phyloP scores from a whole-genome alignment of 2,329 filamentous ascomycete genomes.

The Penicillium sp. region DNA sequence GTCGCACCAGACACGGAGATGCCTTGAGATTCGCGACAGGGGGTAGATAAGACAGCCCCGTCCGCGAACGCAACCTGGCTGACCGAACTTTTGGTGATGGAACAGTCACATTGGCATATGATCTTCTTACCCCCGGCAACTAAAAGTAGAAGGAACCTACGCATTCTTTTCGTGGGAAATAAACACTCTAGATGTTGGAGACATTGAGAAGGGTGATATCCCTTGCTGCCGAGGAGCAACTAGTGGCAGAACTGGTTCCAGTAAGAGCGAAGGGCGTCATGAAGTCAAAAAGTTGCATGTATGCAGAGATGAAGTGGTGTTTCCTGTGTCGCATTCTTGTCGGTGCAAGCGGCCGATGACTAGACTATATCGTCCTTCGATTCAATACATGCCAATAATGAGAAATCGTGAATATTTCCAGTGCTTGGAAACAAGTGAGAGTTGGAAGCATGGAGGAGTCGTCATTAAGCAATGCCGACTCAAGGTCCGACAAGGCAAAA shows the following conservation, averaged over 20 bases:
- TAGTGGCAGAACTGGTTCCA: not conserved
- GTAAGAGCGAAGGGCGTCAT: not conserved
- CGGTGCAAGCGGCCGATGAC: not conserved
- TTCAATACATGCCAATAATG: not conserved
- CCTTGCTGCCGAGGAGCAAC: slow-evolving; percentile 5
- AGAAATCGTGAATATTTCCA: not conserved
- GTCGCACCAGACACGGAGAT: no score
- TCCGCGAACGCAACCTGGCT: not conserved
- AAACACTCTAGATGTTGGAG: slow-evolving; percentile 13
- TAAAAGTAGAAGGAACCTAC: slow-evolving; percentile 13
- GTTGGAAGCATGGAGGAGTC: no score
- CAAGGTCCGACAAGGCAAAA: not conserved
- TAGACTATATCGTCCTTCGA: no score
- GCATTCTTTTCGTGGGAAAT: slow-evolving; percentile 11
- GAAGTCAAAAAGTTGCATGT: not conserved
- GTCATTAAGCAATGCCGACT: no score
- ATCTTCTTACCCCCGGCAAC: not conserved
- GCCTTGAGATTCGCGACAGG: not conserved
- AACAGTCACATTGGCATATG: slow-evolving; percentile 2
- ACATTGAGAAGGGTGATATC: slow-evolving; percentile 1
- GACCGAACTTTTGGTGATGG: not conserved
- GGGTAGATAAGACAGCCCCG: not conserved
- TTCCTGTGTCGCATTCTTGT: not conserved
- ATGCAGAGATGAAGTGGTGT: not conserved
- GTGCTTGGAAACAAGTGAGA: no score